Base-by-base conservation (phyloP, 2,329 filamentous ascomycete species). In the Madurella fahalii region DNA sequence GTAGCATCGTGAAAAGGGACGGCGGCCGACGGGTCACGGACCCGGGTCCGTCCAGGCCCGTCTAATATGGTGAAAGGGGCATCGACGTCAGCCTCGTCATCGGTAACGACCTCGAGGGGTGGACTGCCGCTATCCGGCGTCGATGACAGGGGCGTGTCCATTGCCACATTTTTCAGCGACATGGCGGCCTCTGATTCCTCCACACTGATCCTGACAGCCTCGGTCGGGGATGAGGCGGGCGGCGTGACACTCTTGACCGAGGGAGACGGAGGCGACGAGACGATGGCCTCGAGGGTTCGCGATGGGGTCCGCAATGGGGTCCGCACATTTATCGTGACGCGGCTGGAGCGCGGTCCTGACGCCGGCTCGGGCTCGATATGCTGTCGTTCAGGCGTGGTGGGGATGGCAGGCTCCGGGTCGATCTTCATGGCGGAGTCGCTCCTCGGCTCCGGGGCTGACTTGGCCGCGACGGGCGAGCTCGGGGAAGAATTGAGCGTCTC, bases 271-370 rank as follows among this genome's bases (percentile, higher is more conserved):
- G 78, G 72, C 3, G 74, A 76, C 18, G 76, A 74, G 16, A 73
- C 68, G 30, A 71, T 71, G 15, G 69, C 67, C 18, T 75, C 72
- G 46, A 72, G 68, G 42, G 67, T 65, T 15, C 71, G 72, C 41
- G 65, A 70, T 57, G 68, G 63, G 61, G 77, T 77, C 54, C 82
- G 79, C 47, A 85, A 70, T 57, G 68, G 63, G 61, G 77, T 77
- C 54, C 82, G 79, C 47, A 85, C 70, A 63, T 84, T 85, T 51
- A 85, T 77, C 9, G 82, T 85, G 47, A 85, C 79, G 64, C 74
- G 77, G 67, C 79, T 84, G 2, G 81, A 81, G 37, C 77, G 74
- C 39, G 75, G 73, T 40, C 75, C 75, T 16, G 70, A 62, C 44
- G 67, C 67, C 30, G 52, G 58, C 51, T 72, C 67, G 37, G 66